Percentiles rank a stretch among this genome's conserved stretches.
These are phyloP conservation scores for Trichoderma harzianum DNA, from an alignment of 2,329 filamentous ascomycete species.

Conservation along the genomic window DNA sequence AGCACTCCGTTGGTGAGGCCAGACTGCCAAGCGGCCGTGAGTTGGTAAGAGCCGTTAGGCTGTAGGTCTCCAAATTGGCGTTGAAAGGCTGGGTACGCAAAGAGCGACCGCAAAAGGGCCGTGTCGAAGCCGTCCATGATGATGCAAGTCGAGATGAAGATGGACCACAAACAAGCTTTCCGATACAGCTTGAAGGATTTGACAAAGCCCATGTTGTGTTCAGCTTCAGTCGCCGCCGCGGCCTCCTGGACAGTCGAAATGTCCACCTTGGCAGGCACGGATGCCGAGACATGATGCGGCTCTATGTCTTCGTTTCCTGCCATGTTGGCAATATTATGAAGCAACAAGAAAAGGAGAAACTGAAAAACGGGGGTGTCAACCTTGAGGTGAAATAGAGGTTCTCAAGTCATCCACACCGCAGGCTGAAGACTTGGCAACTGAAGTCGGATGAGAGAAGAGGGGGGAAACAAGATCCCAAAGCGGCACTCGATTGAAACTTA, in stretches of 20 bases:
- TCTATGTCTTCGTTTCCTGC: not conserved
- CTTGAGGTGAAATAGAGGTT: not conserved
- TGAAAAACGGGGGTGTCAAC: not conserved
- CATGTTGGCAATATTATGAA: not conserved
- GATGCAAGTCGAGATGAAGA: constrained; percentile 37
- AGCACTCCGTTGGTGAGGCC: constrained; percentile 47
- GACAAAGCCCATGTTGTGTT: constrained; percentile 33
- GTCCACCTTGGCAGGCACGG: constrained; percentile 18
- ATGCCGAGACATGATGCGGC: not conserved
- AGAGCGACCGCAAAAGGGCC: constrained; percentile 40
- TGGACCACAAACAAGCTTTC: constrained; percentile 37
- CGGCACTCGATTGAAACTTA: not conserved
- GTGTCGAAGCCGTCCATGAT: constrained; percentile 43
- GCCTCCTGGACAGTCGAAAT: constrained; percentile 21
- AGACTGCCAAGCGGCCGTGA: constrained; percentile 51
- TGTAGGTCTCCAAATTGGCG: constrained; percentile 38
- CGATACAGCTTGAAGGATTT: constrained; percentile 40
- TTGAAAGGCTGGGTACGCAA: constrained; percentile 39
- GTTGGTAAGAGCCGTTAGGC: constrained; percentile 40
- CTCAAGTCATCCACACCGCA: not conserved
- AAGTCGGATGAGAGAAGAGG: not conserved
- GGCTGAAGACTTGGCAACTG: not conserved
- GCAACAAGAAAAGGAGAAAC: not conserved
- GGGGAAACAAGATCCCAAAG: not conserved
- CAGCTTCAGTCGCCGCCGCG: constrained; percentile 30